Base-by-base conservation (phyloP, 2,329 filamentous ascomycete genomes). In the Monilinia aucupariae region DNA sequence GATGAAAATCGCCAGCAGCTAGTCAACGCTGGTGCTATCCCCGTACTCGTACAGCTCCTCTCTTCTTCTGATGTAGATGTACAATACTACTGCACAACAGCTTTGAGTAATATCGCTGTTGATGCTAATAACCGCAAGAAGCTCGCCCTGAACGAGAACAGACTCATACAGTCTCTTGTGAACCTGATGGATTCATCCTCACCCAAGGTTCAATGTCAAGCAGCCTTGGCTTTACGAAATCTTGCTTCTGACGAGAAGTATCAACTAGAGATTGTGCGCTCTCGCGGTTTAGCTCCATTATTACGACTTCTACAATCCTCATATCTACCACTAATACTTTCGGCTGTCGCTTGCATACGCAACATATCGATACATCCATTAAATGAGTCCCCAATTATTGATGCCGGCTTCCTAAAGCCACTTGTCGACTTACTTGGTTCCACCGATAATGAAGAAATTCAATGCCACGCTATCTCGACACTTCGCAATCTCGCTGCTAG, bases 41-140 rank as follows among this genome's bases (percentile, higher is more conserved):
- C 94, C 6, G 93, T 99, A 10, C 86, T 99, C 32, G 94, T 99
- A 48, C 92, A 97, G 74, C 86, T 99, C 30, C 86, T 99, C 52
- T 92, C 91, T 10, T 97, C 94, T 32, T 80, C 88, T 64, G 94
- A 99, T 73, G 92, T 97, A 69, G 94, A 99, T 74, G 94, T 99
- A 39, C 94, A 99, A 78, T 99, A 99, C 78, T 99, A 99, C 78
- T 99, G 94, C 79, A 99, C 94, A 22, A 99, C 94, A 5, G 94
- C 94, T 15, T 84, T 99, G 64, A 97, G 93, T 82, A 99, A 99
- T 76, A 99, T 99, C 70, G 94, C 94, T 8, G 94, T 99, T 61
- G 94, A 99, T 74, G 83, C 89, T 52, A 89, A 86, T 72, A 97
- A 97, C 78, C 84, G 94, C 69, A 91, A 92, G 73, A 92, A 93